phyloP scores from a whole-genome alignment of 805 yeast species.

The Myxozyma mucilagina region DNA sequence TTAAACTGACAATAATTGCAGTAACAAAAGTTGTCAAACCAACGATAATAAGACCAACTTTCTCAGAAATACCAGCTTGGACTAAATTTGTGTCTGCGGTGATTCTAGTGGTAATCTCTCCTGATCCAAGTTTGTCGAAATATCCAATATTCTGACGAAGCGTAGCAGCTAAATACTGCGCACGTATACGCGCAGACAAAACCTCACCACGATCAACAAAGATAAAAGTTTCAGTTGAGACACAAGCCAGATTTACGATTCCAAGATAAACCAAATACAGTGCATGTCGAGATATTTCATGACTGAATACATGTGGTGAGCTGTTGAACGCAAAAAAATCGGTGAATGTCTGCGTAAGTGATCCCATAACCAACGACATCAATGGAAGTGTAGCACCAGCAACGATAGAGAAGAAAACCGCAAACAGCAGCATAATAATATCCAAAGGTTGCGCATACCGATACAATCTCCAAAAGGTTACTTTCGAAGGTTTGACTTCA shows the following conservation, averaged over 20 bases:
- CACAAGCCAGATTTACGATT: conserved; percentile 33
- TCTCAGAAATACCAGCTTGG: conserved; percentile 48
- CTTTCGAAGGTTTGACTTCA: conserved; percentile 29
- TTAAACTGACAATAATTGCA: conserved; percentile 44
- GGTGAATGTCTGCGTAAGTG: conserved; percentile 41
- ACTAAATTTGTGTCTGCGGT: conserved; percentile 44
- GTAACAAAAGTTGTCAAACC: conserved; percentile 44
- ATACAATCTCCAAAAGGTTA: conserved; percentile 37
- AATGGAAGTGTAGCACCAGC: conserved; percentile 42
- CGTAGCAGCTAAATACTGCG: conserved; percentile 41
- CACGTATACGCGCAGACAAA: conserved; percentile 44
- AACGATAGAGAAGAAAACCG: conserved; percentile 34
- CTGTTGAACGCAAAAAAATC: conserved; percentile 33
- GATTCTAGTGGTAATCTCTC: conserved; percentile 47
- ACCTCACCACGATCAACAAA: conserved; percentile 45
- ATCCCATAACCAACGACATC: conserved; percentile 45
- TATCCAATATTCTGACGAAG: conserved; percentile 46
- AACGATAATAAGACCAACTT: conserved; percentile 42
- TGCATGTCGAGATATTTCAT: conserved; percentile 39
- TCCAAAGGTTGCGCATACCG: conserved; percentile 40
- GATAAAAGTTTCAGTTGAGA: conserved; percentile 39
- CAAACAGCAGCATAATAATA: conserved; percentile 33
- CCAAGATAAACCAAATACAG: conserved; percentile 47
- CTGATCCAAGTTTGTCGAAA: conserved; percentile 46
- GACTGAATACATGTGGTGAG: conserved; percentile 37